Base-by-base conservation (phyloP, 2,329 filamentous ascomycete species). In the Knufia fluminis region DNA sequence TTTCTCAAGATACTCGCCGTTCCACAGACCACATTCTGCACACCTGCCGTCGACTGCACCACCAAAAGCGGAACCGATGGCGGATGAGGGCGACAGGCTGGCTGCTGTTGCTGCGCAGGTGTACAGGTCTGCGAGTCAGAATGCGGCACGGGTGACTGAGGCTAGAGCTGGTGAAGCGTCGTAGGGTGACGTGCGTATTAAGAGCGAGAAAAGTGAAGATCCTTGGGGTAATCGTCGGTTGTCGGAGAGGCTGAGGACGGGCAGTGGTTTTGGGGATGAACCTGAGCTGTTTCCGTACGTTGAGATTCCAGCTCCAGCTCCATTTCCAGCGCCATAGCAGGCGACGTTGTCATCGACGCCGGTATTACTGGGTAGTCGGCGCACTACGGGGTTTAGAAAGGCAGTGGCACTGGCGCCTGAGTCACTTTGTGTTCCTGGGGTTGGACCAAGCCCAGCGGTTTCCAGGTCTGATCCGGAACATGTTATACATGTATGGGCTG, bases 61-160 rank as follows among this genome's bases (percentile, higher is more conserved):
- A 1, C 65, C 62, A 0, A 67, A 66, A 3, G 71, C 66, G 1
- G 71, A 71, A n/a, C 71, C 72, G 17, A 68, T 71, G 26, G 71
- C 71, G 12, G 64, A 62, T 40, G 64, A 67, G 49, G 64, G 62
- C 24, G 75, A 78, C 49, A 49, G 58, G 44, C 47, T 60, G 31
- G 53, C 58, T 39, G 56, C 54, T 19, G 48, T 59, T 20, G 58
- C 58, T n/a, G 40, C 51, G 23, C 54, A 55, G 31, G 55, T 59
- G 19, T 60, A 59, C 46, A 53, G 58, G 14, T 52, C 50, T 22
- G 57, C 57, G 8, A 57, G 54, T n/a, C 57, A 59, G 41, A 55
- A 52, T 16, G 53, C 43, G 43, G 22, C 26, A 12, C 3, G 42
- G 19, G 26, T 8, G 7, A 33, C 14, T 19, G 45, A 31, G 36